These are phyloP conservation scores for Nemania sp. DNA, from an alignment of 2,329 filamentous ascomycete genomes.

Conservation along the genomic window DNA sequence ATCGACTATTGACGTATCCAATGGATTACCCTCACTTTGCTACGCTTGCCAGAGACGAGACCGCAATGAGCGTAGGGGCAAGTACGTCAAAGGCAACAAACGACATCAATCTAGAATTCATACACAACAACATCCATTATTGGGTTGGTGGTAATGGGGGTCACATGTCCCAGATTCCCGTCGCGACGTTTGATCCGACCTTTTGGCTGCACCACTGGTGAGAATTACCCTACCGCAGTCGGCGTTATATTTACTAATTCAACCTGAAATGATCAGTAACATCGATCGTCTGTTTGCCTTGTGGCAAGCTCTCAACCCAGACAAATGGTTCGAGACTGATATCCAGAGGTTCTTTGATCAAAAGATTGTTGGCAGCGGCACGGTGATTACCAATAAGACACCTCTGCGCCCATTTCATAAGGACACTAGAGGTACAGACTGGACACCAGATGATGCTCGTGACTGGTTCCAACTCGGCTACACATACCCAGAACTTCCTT, in stretches of 20 bases:
- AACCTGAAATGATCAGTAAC: constrained; percentile 7
- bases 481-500: constrained; percentile 22
- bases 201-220: constrained; percentile 67
- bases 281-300: constrained; percentile 25
- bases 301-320: constrained; percentile 24
- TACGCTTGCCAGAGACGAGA: constrained; percentile 22
- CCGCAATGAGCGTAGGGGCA: background rate
- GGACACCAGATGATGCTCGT: constrained; percentile 18
- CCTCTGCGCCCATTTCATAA: constrained; percentile 24
- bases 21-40: constrained; percentile 26
- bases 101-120: constrained; percentile 41
- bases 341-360: constrained; percentile 24
- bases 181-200: constrained; percentile 65
- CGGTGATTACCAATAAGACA: constrained; percentile 23
- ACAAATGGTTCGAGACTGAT: constrained; percentile 24
- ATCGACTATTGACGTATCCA: constrained; percentile 24
- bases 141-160: constrained; percentile 43
- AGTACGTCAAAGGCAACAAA: constrained; percentile 15
- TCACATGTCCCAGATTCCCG: constrained; percentile 58
- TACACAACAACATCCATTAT: constrained; percentile 46
- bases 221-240: constrained; percentile 18
- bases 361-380: constrained; percentile 24
- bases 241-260: too few relatives aligned
- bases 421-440: constrained; percentile 17
- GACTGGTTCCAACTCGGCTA: constrained; percentile 24